phyloP scores from a whole-genome alignment of 306 rosid genomes.

The Dalbergia cochinchinensis region DNA sequence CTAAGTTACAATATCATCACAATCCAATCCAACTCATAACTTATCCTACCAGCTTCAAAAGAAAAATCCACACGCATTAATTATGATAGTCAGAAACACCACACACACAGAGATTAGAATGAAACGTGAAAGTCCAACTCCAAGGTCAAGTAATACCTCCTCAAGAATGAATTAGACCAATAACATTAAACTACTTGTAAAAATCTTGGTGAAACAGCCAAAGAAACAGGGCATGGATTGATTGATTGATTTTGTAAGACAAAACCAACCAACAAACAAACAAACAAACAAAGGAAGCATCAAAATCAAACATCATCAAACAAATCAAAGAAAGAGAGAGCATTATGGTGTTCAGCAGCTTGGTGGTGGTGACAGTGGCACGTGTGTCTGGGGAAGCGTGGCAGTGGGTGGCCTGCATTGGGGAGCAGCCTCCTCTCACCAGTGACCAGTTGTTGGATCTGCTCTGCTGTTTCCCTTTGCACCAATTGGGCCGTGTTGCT shows the following conservation, averaged over 20 bases:
- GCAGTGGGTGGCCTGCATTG: conserved; percentile 67
- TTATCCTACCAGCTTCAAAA: too few relatives aligned
- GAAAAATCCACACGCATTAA: too few relatives aligned
- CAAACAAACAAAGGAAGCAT: not conserved
- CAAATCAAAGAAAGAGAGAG: not conserved
- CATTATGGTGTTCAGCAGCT: conserved; percentile 74
- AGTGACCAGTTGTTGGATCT: conserved; percentile 70
- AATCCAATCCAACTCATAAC: too few relatives aligned
- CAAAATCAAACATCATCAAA: too few relatives aligned
- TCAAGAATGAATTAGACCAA: too few relatives aligned
- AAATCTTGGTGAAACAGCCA: too few relatives aligned
- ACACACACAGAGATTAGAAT: not conserved
- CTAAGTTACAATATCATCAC: too few relatives aligned
- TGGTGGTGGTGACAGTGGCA: conserved; percentile 67
- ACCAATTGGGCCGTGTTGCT: conserved; percentile 72
- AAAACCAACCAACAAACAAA: too few relatives aligned
- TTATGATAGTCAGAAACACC: too few relatives aligned
- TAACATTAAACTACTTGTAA: too few relatives aligned
- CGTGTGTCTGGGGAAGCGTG: conserved; percentile 72
- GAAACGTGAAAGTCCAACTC: not conserved
- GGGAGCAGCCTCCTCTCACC: conserved; percentile 67
- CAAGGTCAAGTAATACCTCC: not conserved
- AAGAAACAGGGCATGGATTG: not conserved
- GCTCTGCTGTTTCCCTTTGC: conserved; percentile 71
- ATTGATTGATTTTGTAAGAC: not conserved